Evolutionary conservation across 164 flowering plant species (phyloP), one percentile per base, ranked within the genome.

Genomic region (Aristolochia contorta): DNA sequence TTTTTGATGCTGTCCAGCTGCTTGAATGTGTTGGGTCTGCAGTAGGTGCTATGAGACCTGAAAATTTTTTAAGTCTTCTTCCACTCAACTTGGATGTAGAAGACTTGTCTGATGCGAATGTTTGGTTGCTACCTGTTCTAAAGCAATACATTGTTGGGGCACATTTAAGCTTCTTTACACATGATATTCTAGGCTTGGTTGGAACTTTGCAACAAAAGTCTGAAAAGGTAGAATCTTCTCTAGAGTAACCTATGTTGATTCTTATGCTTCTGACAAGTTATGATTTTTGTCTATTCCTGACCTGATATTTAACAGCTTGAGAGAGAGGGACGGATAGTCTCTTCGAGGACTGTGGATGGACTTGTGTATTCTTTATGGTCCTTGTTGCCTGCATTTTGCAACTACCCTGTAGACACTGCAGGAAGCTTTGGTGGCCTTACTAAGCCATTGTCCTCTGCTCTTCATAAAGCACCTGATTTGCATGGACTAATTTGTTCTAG

Each of bases 1-100:
- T 59, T 22, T 45, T 56, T 58, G 24, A 61, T 41, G 54, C 50
- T 59, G 47, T 61, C 59, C 85, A 94, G 99, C 72, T 94, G 65
- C 96, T 84, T 68, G 87, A 85, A 58, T 91, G 99, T 67, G 64
- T 91, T 63, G 97, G 99, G 60, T 79, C 94, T 21, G 96, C 94
- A 62, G 79, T 94, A 70, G 80, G 78, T 60, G 96, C 97, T 18
- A 76, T 94, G 86, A 96, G 97, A 54, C 91, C 97, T 49, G 85
- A 87, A 67, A 70, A 64, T 23, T 84, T 94, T 65, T 68, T 89
- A 58, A 74, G 75, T 65, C 41, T 87, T 71, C 47, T 94, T 46
- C 96, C 96, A 57, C 84, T 94, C 37, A 86, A 89, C 41, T 68
- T 94, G 77, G 86, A 87, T 60, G 77, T 79, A 32, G 80, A 82